Base-by-base conservation (phyloP, 306 rosid genomes). In the Datisca glomerata region DNA sequence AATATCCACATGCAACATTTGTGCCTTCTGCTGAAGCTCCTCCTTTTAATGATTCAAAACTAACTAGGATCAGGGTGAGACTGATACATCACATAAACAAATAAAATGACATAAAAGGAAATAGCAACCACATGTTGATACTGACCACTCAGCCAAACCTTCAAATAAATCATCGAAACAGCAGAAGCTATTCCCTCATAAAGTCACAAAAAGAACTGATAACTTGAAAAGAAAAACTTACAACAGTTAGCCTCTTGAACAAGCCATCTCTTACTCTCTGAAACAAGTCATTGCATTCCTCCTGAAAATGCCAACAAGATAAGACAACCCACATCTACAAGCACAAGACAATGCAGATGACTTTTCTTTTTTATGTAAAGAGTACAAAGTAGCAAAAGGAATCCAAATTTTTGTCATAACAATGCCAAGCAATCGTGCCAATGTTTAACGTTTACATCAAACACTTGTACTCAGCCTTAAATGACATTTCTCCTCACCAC, bases 281-380 rank as follows among this genome's bases (percentile, higher is more conserved):
- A 41, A 21, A 51, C 66, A 86, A 64, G 73, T 86, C 81, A 50
- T 73, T 63, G 41, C 93, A 86, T 72, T 86, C 96, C 47, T 67
- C 92, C 94, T 86, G 73, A 55, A 65, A 68, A 49, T 56, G 53
- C 43, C 47, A 36, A 41, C 41, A 32, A 44, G 39, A 41, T 22
- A 56, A 14, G 20, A 44, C 45, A 57, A 40, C 44, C 22, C 47
- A 55, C 13, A 38, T 2, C 11, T 34, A 41, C 28, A 29, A 53
- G 24, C 19, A 53, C 13, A 41, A 21, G 12, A 24, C 10, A 17
- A 65, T 24, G 40, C 34, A 45, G 12, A 15, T 22, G 43, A 33
- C 12, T 19, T 19, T 18, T 14, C 2, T 28, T 21, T 31, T 41
- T 23, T 37, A 33, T 3, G 12, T 8, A 36, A 48, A 47, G 44